phyloP scores from a whole-genome alignment of 2,329 filamentous ascomycete species.

The Cladorrhinum sp. region DNA sequence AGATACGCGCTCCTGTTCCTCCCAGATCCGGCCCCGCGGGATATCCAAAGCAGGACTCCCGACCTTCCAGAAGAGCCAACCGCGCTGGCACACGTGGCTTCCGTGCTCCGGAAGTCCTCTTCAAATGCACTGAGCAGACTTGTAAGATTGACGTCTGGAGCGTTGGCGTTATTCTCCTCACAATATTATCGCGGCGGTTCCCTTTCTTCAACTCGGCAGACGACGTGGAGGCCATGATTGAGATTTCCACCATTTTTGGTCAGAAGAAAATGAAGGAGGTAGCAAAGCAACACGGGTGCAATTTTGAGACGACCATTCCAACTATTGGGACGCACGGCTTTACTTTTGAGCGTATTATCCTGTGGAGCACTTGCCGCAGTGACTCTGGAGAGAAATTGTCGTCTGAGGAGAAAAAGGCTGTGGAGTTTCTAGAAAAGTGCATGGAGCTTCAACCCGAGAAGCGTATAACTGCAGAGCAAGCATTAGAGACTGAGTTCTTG shows the following conservation, averaged over 20 bases:
- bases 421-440: conserved; percentile 68
- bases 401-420: conserved; percentile 67
- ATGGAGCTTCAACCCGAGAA: conserved; percentile 73
- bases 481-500: conserved; percentile 70
- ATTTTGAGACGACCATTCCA: conserved; percentile 90
- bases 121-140: conserved; percentile 95
- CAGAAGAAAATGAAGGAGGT: conserved; percentile 77
- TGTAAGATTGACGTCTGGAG: conserved; percentile 97
- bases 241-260: conserved; percentile 95
- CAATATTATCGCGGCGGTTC: conserved; percentile 85
- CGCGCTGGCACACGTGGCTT: conserved; percentile 93
- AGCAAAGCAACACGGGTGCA: conserved; percentile 80
- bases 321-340: conserved; percentile 85
- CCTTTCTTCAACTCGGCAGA: conserved; percentile 99
- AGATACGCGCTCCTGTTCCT: conserved; percentile 62
- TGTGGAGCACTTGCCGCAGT: conserved; percentile 84
- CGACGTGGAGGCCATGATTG: conserved; percentile 95
- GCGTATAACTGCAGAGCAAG: conserved; percentile 72
- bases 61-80: conserved; percentile 86
- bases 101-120: conserved; percentile 90
- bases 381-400: conserved; percentile 52
- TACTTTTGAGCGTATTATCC: conserved; percentile 84
- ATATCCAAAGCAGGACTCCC: conserved; percentile 86
- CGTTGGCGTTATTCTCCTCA: conserved; percentile 94
- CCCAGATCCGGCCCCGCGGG: conserved; percentile 52